phyloP scores from a whole-genome alignment of 2,329 filamentous ascomycete species.

The Arthrobotrys sinensis region DNA sequence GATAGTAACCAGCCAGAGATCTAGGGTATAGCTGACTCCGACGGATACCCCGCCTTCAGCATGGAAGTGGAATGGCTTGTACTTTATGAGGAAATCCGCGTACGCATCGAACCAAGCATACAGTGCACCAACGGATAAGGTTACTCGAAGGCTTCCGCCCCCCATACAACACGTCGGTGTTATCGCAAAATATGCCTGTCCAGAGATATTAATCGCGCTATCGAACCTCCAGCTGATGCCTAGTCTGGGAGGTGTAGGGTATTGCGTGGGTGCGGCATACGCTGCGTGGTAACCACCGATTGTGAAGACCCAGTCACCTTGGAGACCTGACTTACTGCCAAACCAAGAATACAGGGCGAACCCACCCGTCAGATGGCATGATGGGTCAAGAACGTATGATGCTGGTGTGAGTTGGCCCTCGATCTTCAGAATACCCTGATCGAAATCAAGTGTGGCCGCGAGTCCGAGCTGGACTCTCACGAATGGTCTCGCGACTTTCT shows the following conservation, averaged over 20 bases:
- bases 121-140: constrained; percentile 65
- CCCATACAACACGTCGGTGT: constrained; percentile 69
- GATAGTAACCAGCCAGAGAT: too few species aligned
- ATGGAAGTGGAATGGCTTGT: constrained; percentile 66
- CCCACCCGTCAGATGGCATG: constrained; percentile 67
- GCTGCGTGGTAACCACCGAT: constrained; percentile 70
- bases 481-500: constrained; percentile 61
- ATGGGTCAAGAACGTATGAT: constrained; percentile 67
- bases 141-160: constrained; percentile 66
- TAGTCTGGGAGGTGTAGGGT: constrained; percentile 67
- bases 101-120: constrained; percentile 67
- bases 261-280: constrained; percentile 66
- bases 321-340: background rate
- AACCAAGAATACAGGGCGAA: constrained; percentile 5
- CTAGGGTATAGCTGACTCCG: too few species aligned
- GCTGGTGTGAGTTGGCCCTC: constrained; percentile 68
- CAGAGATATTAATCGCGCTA: constrained; percentile 65
- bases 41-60: too few species aligned
- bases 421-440: constrained; percentile 66
- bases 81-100: constrained; percentile 68
- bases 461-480: constrained; percentile 68
- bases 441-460: constrained; percentile 66
- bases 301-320: constrained; percentile 69
- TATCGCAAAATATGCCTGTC: constrained; percentile 70
- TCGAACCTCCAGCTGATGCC: constrained; percentile 67